Conservation (phyloP, 306 rosid species). For the Fagus crenata region DNA sequence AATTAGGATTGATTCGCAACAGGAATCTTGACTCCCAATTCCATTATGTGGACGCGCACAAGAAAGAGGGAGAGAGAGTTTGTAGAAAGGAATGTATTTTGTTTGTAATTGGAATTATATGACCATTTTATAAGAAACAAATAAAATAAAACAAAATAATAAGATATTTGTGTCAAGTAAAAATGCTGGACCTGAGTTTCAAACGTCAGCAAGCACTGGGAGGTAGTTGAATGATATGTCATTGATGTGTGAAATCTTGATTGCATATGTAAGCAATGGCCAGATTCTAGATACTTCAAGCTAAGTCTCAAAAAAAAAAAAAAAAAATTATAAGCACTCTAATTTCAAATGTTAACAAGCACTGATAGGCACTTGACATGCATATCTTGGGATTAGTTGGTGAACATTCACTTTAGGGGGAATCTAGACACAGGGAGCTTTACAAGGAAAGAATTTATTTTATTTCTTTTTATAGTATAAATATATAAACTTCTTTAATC, state of each 20-base stretch:
- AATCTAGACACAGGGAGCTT: too few species aligned
- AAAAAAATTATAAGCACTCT: too few species aligned
- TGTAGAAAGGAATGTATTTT: not conserved
- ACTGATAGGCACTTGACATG: not conserved
- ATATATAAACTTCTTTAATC: not conserved
- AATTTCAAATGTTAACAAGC: not conserved
- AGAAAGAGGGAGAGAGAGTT: not conserved
- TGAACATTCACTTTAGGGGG: not conserved
- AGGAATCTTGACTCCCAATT: not conserved
- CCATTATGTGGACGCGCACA: too few species aligned
- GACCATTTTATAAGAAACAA: not conserved
- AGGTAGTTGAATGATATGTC: not conserved
- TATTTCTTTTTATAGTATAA: not conserved
- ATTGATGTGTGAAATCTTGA: not conserved
- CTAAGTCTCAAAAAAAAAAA: not conserved
- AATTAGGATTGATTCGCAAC: not conserved
- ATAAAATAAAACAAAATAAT: not conserved
- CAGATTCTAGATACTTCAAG: not conserved
- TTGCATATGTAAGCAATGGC: not conserved
- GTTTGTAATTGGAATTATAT: not conserved
- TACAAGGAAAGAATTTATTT: not conserved
- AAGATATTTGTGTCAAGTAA: not conserved
- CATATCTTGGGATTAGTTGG: not conserved
- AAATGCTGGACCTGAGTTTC: slow-evolving; percentile 2
- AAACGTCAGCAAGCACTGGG: not conserved